Evolutionary conservation across 768 basidiomycete genomes (phyloP), one percentile per base, ranked within the genome.

Genomic region (Agrocybe pediades): DNA sequence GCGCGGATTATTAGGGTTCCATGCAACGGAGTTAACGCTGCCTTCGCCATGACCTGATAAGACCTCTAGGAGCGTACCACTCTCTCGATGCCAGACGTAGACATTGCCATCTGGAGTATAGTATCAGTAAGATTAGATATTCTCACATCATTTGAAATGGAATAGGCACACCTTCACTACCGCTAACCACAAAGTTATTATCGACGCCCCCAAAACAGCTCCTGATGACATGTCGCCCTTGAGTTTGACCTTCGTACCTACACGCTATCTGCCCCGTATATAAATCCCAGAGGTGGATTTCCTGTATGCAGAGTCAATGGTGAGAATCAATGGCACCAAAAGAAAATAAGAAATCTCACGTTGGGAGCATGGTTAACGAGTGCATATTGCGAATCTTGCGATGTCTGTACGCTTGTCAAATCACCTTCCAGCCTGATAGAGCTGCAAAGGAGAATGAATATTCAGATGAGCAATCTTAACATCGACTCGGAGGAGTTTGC

Each of bases 71-170:
- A 95, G 78, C 2, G 79, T 74, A 2, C 88, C 90, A 9, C 88
- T 88, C 62, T 92, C 88, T 42, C 90, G 84, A 68, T 98, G 92
- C 95, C 96, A 99, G 29, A 98, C 83, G 73, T 98, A 97, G 41
- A 98, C 88, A 57, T 90, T 90, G 41, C 88, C 85, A 71, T 99
- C 97, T 98, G 66, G 5, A 51, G 43, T 41, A n/a, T 19, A n/a
- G 6, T 49, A 52, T 51, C 20, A 54, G 30, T 20, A 13, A 51
- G 49, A 30, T 26, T 44, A 15, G 30, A 49, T 40, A 42, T 41
- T 21, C 30, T 20, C 49, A 33, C 25, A 39, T 17, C 30, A 48
- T 17, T 7, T 41, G 30, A 49, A 51, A 45, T 27, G 41, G 49
- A 26, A 17, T 25, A 49, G 61, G 70, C 82, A 48, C 59, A 92